A percentile compares a stretch with the other conserved stretches of the same genome.
phyloP scores from a whole-genome alignment of 2,329 filamentous ascomycete species.

The Fusarium pseudonygamai region DNA sequence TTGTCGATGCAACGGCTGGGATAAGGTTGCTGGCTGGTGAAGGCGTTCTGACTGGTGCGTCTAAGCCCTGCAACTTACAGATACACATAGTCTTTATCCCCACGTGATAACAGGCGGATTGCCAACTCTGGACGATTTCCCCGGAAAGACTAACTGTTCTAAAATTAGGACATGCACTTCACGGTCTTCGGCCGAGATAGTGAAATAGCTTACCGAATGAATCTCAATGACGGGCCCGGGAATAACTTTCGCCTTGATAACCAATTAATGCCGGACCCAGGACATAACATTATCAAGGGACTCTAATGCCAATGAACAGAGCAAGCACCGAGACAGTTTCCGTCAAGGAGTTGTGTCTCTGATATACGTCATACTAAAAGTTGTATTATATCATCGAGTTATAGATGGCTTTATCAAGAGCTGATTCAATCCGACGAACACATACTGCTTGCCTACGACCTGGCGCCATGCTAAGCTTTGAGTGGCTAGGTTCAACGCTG shows the following conservation, averaged over 20 bases:
- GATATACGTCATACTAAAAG: background rate
- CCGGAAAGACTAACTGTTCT: background rate
- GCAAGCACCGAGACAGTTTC: accelerated
- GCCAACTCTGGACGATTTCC: background rate
- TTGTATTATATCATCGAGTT: background rate
- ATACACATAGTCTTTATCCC: background rate
- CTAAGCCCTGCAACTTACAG: background rate
- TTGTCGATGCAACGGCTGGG: background rate
- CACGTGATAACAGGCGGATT: background rate
- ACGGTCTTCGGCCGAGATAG: background rate
- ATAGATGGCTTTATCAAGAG: background rate
- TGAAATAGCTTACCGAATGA: background rate
- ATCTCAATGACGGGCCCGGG: background rate
- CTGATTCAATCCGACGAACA: too few species aligned
- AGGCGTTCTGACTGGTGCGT: background rate
- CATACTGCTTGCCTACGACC: background rate
- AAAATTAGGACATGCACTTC: background rate
- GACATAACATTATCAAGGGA: accelerated
- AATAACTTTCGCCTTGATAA: accelerated
- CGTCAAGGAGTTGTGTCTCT: accelerated
- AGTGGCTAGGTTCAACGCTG: background rate
- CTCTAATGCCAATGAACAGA: background rate
- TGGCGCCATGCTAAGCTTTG: accelerated
- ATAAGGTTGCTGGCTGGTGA: background rate
- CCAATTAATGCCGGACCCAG: background rate